Percentiles rank a stretch among this genome's conserved stretches.
Conservation (phyloP, 2,329 filamentous ascomycete genomes). For the Monosporascus ibericus region DNA sequence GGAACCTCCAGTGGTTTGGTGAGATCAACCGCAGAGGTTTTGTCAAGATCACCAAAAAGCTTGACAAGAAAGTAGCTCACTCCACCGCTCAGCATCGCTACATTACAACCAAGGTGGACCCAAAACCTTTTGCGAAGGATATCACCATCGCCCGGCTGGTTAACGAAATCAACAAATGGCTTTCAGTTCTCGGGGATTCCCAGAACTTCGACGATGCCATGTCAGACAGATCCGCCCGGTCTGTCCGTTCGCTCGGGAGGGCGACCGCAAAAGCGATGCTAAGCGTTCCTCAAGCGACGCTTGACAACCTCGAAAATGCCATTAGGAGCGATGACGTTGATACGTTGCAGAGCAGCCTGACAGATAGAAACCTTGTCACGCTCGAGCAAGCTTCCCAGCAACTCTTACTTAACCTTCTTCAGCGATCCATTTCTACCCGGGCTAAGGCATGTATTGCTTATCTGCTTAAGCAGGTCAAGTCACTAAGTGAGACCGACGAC, state of each 20-base stretch:
- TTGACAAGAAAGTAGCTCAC: conserved; percentile 86
- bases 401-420: conserved; percentile 72
- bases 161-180: conserved; percentile 78
- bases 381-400: conserved; percentile 53
- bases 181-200: conserved; percentile 73
- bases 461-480: conserved; percentile 62
- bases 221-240: conserved; percentile 67
- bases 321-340: conserved; percentile 62
- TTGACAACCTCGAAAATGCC: conserved; percentile 68
- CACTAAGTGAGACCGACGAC: conserved; percentile 80
- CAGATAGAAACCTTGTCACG: conserved; percentile 48
- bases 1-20: conserved; percentile 95
- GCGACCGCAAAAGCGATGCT: conserved; percentile 70
- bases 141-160: conserved; percentile 42
- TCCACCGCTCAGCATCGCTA: conserved; percentile 78
- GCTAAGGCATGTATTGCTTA: conserved; percentile 65
- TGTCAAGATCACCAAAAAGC: conserved; percentile 97
- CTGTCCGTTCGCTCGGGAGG: conserved; percentile 65
- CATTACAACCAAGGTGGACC: conserved; percentile 83
- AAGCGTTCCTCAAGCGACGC: conserved; percentile 59
- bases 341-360: conserved; percentile 50
- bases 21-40: conserved; percentile 95
- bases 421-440: conserved; percentile 67
- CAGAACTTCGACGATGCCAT: conserved; percentile 70
- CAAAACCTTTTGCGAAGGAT: conserved; percentile 79